Evolutionary conservation across 2,329 filamentous ascomycete species (phyloP).

Genomic region (Colletotrichum tropicale): DNA sequence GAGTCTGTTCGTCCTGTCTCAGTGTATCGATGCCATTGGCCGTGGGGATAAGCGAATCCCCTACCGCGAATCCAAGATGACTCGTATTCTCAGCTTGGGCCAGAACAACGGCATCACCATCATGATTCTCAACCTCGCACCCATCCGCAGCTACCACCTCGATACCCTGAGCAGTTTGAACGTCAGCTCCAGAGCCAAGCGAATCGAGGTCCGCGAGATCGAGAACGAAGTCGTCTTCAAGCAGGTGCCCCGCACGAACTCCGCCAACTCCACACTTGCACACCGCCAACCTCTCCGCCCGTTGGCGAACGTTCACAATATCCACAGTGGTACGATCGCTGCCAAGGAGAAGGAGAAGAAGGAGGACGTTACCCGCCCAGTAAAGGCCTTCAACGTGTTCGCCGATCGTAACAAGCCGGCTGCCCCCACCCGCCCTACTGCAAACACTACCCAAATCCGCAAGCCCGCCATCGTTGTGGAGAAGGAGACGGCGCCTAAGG

Average conservation of each 20-base stretch:
- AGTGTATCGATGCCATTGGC: constrained; percentile 94
- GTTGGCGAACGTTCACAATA: constrained; percentile 76
- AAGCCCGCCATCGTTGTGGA: constrained; percentile 47
- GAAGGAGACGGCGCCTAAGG: constrained; percentile 40
- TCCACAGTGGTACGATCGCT: constrained; percentile 63
- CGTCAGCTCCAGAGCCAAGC: constrained; percentile 93
- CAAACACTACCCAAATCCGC: constrained; percentile 38
- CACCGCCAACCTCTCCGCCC: constrained; percentile 80
- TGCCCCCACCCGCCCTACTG: constrained; percentile 34
- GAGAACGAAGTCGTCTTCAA: constrained; percentile 95
- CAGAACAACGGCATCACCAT: constrained; percentile 95
- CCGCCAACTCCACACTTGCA: constrained; percentile 42
- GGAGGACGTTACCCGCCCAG: constrained; percentile 69
- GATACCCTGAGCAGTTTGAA: constrained; percentile 94
- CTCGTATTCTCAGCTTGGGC: constrained; percentile 85
- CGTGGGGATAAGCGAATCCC: constrained; percentile 78
- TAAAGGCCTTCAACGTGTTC: constrained; percentile 87
- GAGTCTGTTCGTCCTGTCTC: constrained; percentile 90
- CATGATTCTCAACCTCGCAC: constrained; percentile 95
- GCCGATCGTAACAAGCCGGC: constrained; percentile 69
- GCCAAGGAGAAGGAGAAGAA: constrained; percentile 46
- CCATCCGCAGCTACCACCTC: constrained; percentile 89
- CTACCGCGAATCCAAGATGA: constrained; percentile 97
- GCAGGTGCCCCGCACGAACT: constrained; percentile 64
- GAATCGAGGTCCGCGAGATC: constrained; percentile 93